Conservation (phyloP, 192 early-diverging fungal genomes). For the Oehlia diaphana region DNA sequence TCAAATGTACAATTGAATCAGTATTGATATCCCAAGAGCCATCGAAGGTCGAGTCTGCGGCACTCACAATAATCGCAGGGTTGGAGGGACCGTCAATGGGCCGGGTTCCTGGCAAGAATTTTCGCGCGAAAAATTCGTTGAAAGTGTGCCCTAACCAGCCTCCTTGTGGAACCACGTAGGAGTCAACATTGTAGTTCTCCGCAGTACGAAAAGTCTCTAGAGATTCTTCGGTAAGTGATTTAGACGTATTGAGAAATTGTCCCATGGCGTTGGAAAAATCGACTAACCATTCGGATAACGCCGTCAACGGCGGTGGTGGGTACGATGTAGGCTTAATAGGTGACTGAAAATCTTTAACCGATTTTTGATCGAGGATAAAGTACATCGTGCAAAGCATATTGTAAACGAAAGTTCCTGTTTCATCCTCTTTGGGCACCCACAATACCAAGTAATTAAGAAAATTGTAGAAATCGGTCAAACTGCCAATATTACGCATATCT, state of each 20-base stretch:
- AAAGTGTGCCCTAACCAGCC: background rate
- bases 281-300: slow-evolving; percentile 7
- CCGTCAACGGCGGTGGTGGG: background rate
- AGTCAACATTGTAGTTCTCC: background rate
- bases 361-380: slow-evolving; percentile 8
- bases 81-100: background rate
- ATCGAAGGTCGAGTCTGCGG: slow-evolving; percentile 6
- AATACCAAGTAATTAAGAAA: slow-evolving; percentile 13
- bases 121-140: slow-evolving; percentile 16
- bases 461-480: background rate
- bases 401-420: slow-evolving; percentile 12
- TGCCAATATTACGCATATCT: background rate
- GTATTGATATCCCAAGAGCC: slow-evolving; percentile 7
- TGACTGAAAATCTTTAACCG: slow-evolving; percentile 1
- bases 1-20: background rate
- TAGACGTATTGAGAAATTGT: slow-evolving; percentile 10
- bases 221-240: slow-evolving; percentile 21
- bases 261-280: background rate
- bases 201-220: background rate
- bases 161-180: background rate
- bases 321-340: no score
- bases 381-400: slow-evolving; percentile 19
- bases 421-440: slow-evolving; percentile 26
- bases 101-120: slow-evolving; percentile 20
- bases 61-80: slow-evolving; percentile 15